Percentiles rank a stretch among this genome's conserved stretches.
Evolutionary conservation across 164 flowering plant genomes (phyloP).

Genomic region (Pachysandra terminalis): DNA sequence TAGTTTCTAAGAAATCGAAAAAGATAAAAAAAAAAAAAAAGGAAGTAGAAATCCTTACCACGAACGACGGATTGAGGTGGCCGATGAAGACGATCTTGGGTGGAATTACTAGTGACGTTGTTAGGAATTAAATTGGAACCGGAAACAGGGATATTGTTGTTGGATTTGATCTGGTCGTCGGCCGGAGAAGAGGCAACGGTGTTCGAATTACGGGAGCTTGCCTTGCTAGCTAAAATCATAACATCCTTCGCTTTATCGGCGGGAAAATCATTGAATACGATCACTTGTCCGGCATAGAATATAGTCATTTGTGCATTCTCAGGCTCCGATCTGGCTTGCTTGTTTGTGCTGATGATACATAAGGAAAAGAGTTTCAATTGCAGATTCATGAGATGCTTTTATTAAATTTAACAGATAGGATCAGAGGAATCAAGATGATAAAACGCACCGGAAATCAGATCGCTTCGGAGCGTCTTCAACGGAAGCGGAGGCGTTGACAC

Average conservation of each 20-base stretch:
- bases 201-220: slow-evolving; percentile 17
- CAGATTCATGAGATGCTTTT: no score
- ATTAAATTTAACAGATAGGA: no score
- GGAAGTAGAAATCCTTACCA: slow-evolving; percentile 19
- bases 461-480: slow-evolving; percentile 19
- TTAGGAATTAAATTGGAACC: background rate
- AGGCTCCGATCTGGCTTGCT: slow-evolving; percentile 14
- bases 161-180: slow-evolving; percentile 14
- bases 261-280: slow-evolving; percentile 54
- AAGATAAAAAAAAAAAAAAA: no score
- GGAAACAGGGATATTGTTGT: background rate
- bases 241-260: slow-evolving; percentile 60
- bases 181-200: slow-evolving; percentile 2
- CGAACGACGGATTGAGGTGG: slow-evolving; percentile 24
- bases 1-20: no score
- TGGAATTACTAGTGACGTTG: no score
- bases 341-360: no score
- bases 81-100: no score
- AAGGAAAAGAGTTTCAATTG: no score
- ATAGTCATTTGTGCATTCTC: slow-evolving; percentile 62
- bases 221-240: slow-evolving; percentile 55
- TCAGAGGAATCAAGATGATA: background rate
- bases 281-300: slow-evolving; percentile 63
- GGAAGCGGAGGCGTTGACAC: slow-evolving; percentile 17
- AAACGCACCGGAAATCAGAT: slow-evolving; percentile 28